phyloP scores from a whole-genome alignment of 192 early-diverging fungal species.

The Diversispora epigaea region DNA sequence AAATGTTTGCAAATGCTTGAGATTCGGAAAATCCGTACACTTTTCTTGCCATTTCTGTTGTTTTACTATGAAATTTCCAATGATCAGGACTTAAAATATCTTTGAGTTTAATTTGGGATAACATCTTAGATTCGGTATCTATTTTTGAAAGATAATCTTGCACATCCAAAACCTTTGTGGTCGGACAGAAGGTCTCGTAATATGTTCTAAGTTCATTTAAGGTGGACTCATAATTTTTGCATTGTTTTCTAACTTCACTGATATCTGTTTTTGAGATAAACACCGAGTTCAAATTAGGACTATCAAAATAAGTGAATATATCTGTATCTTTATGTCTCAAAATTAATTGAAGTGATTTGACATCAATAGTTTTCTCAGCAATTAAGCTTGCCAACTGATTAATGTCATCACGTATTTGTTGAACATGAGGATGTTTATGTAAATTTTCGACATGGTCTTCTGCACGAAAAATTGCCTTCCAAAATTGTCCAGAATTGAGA shows the following conservation, averaged over 20 bases:
- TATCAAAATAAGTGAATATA: background rate
- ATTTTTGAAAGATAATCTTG: background rate
- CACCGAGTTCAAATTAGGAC: background rate
- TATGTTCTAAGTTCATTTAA: background rate
- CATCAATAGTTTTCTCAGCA: background rate
- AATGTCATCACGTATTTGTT: background rate
- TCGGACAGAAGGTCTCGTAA: background rate
- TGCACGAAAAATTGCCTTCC: background rate
- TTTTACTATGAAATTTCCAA: background rate
- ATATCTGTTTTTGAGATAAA: background rate
- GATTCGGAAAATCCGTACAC: background rate
- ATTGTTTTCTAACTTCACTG: background rate
- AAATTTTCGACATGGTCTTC: background rate
- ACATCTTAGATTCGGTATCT: background rate
- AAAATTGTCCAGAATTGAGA: background rate
- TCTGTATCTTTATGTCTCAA: background rate
- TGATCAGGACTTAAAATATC: background rate
- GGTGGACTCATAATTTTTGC: background rate
- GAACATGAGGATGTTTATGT: background rate
- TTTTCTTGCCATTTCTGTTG: background rate
- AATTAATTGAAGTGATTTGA: background rate
- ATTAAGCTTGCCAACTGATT: background rate
- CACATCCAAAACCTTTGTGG: background rate
- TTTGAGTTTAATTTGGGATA: background rate
- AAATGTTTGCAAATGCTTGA: constrained; percentile 15